A percentile compares a stretch with the other conserved stretches of the same genome.
Evolutionary conservation across 129 eudicot genomes (phyloP).

Genomic region (Artemisia argyi): DNA sequence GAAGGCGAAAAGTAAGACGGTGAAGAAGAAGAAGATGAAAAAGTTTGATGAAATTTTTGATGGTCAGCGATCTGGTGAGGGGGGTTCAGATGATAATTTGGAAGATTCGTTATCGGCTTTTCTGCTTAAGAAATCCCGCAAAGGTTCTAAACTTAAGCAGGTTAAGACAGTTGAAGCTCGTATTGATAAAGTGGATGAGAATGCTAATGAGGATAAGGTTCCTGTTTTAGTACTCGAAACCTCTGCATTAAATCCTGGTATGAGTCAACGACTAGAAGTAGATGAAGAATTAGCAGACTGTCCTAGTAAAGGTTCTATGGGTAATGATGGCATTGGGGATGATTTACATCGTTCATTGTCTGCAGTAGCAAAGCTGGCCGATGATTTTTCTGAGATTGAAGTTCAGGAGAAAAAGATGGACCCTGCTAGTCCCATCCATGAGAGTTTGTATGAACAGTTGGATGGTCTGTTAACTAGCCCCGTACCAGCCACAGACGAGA

Average conservation of each 20-base stretch:
- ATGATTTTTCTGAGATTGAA: slow-evolving; percentile 24
- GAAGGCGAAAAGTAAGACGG: slow-evolving; percentile 34
- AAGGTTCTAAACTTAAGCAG: slow-evolving; percentile 35
- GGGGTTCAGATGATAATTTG: slow-evolving; percentile 35
- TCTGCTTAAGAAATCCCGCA: slow-evolving; percentile 52
- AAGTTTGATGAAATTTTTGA: slow-evolving; percentile 9
- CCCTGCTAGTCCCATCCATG: not conserved
- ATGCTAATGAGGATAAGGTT: not conserved
- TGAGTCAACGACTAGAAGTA: slow-evolving; percentile 8
- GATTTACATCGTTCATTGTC: slow-evolving; percentile 21
- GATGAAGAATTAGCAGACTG: slow-evolving; percentile 21
- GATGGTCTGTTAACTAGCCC: slow-evolving; percentile 13
- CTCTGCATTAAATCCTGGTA: too few species aligned
- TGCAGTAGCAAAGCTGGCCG: slow-evolving; percentile 22
- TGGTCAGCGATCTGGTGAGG: not conserved
- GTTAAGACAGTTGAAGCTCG: slow-evolving; percentile 31
- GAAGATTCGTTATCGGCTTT: slow-evolving; percentile 73
- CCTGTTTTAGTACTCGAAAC: too few species aligned
- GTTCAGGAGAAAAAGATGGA: slow-evolving; percentile 32
- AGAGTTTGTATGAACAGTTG: slow-evolving; percentile 1
- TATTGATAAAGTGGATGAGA: slow-evolving; percentile 33
- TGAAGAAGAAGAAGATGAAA: slow-evolving; percentile 23
- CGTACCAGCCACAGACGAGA: slow-evolving; percentile 16
- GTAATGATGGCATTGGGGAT: slow-evolving; percentile 15
- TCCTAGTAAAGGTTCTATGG: slow-evolving; percentile 23